Percentiles rank a stretch among this genome's conserved stretches.
Evolutionary conservation across 257 asterid genomes (phyloP).

Genomic region (Przewalskia tangutica): DNA sequence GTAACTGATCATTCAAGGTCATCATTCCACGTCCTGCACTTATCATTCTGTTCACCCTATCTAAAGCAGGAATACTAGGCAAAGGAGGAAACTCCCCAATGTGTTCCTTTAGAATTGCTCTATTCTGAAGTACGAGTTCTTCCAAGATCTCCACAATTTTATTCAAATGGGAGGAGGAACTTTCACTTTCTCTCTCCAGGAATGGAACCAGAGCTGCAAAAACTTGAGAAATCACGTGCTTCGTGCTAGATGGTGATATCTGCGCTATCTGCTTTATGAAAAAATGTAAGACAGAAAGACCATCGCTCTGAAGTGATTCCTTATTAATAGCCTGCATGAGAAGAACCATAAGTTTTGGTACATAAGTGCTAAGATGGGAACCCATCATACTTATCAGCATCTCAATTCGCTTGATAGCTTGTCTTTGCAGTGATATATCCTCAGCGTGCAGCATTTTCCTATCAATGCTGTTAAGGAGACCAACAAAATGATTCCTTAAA

Average conservation of each 20-base stretch:
- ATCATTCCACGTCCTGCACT: conserved; percentile 69
- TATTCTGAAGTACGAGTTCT: conserved; percentile 80
- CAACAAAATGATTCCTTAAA: conserved; percentile 75
- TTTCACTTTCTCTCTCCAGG: conserved; percentile 68
- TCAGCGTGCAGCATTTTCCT: conserved; percentile 86
- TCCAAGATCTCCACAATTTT: conserved; percentile 83
- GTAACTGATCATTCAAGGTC: conserved; percentile 78
- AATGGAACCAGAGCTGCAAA: conserved; percentile 94
- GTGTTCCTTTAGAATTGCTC: conserved; percentile 56
- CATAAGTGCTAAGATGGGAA: conserved; percentile 76
- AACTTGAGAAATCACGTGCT: conserved; percentile 90
- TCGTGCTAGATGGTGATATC: conserved; percentile 78
- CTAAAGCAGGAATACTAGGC: conserved; percentile 75
- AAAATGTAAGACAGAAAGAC: conserved; percentile 71
- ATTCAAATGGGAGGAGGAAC: conserved; percentile 36
- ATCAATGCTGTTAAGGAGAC: conserved; percentile 80
- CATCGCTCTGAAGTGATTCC: conserved; percentile 78
- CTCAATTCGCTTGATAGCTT: conserved; percentile 79
- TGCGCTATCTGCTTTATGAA: conserved; percentile 70
- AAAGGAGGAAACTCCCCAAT: conserved; percentile 85
- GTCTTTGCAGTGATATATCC: conserved; percentile 64
- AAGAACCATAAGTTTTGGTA: conserved; percentile 95
- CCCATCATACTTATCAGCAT: conserved; percentile 87
- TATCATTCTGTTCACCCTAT: conserved; percentile 72
- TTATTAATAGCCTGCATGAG: conserved; percentile 88